These are phyloP conservation scores for Candida sanyaensis DNA, from an alignment of 1,139 yeast species.

Conservation along the genomic window DNA sequence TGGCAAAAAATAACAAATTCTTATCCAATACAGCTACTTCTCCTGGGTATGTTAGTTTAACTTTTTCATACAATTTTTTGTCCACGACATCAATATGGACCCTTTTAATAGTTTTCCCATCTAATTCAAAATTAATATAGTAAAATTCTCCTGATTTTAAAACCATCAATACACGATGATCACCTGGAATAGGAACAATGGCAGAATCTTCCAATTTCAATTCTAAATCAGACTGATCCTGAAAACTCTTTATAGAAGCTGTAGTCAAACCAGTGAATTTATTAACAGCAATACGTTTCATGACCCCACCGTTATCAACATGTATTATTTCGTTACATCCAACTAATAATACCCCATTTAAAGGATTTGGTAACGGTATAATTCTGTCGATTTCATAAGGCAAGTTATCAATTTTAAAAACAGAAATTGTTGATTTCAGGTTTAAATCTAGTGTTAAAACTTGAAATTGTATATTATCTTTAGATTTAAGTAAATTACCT, in stretches of 20 bases:
- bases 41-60: conserved; percentile 32
- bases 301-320: conserved; percentile 79
- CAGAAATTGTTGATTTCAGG: conserved; percentile 66
- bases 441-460: conserved; percentile 67
- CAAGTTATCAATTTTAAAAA: conserved; percentile 60
- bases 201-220: conserved; percentile 60
- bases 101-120: conserved; percentile 46
- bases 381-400: conserved; percentile 76
- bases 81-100: conserved; percentile 33
- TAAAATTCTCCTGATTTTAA: conserved; percentile 54
- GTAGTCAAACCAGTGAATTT: conserved; percentile 54
- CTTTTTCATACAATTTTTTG: conserved; percentile 18
- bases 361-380: conserved; percentile 63
- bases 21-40: conserved; percentile 36
- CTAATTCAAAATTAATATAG: conserved; percentile 53
- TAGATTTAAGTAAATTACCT: conserved; percentile 60
- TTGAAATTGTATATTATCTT: conserved; percentile 64
- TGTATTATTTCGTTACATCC: conserved; percentile 82
- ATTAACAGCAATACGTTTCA: conserved; percentile 68
- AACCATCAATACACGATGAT: conserved; percentile 54
- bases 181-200: conserved; percentile 47
- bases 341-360: conserved; percentile 69
- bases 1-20: conserved; percentile 37
- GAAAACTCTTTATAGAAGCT: conserved; percentile 45
- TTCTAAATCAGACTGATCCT: conserved; percentile 55